Evolutionary conservation across 169 alveolate genomes (phyloP), one percentile per base, ranked within the genome.

Genomic region (Eimeria praecox): DNA sequence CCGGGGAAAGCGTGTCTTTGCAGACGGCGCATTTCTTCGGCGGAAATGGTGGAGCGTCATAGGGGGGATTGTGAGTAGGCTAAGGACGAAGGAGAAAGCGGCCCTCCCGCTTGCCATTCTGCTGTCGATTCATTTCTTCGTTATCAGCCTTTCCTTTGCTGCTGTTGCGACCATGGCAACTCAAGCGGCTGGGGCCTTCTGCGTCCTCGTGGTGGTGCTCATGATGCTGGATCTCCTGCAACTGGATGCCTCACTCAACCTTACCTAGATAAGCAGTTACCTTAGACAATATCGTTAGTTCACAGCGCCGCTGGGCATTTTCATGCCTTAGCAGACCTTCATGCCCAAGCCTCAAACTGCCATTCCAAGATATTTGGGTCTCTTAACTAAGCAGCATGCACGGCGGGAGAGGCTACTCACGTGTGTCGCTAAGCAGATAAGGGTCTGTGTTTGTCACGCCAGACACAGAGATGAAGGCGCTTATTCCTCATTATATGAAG

Each of bases 151-250:
- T 35, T 40, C 80, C 42, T 86, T 86, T 62, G 44, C 93, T 40
- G 82, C 71, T 22, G 82, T 38, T 38, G 82, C 93, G 22, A 38
- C 59, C 16, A 46, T 59, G 66, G 93, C 80, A 10, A 38, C 40
- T 42, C 82, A 86, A n/a, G 82, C 80, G 5, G 40, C 62, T 59
- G 93, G 64, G 8, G 93, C 82, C 52, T 86, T 62, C 16, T 86
- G 82, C 93, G 93, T 86, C 3, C 62, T 86, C 44, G 80, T 59
- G 56, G 93, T 62, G 46, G 93, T 86, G 80, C 93, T 86, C 42
- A 10, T 86, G 93, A 38, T 86, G 80, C 40, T 86, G 62, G 93
- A 86, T 9, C 33, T 62, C 59, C 30, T 86, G 40, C 93, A 40
- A 27, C 71, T 59, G 69, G 91, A n/a, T 33, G 91, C 91, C 12